Base-by-base conservation (phyloP, 2,329 filamentous ascomycete species). In the Niveomyces coronatus region DNA sequence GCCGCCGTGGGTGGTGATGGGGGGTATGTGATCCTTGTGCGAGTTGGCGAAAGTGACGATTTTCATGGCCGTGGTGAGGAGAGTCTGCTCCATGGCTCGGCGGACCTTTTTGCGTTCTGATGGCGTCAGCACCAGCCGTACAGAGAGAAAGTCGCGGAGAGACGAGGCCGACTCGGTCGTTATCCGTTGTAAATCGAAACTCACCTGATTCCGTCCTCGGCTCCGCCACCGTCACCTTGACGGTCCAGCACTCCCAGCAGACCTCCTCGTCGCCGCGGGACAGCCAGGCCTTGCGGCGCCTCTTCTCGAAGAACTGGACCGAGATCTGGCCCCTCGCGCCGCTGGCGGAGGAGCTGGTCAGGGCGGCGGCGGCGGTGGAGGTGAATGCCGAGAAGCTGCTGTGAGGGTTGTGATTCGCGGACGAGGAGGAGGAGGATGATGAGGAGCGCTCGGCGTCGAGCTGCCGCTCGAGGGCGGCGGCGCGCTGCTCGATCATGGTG, bases 271-370 rank as follows among this genome's bases (percentile, higher is more conserved):
- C 89, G 17, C 77, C 82, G 51, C 61, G 74, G 64, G 87, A 82
- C 60, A 85, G 80, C 57, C 84, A 88, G 2, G 76, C 73, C 67
- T 88, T 91, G 49, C 82, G 76, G 43, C 88, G 74, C 56, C 81
- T 83, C 70, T 89, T 91, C 65, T 98, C 89, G 49, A 93, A 93
- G 65, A 96, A 96, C 64, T 94, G 85, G 23, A 96, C 83, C 3
- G 79, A 78, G 45, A 94, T 76, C 56, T 86, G 79, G 20, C 84
- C 86, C 71, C 3, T 82, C 81, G 36, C 82, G 16, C 38, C 37
- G 14, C 31, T 39, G 2, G 37, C 37, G 77, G 44, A 68, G 65
- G 16, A 47, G 45, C 22, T 47, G 6, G 35, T 56, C 18, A 47
- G 50, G 32, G 40, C 29, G 27, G 34, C 42, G 11, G 43, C 40